Evolutionary conservation across 1,139 yeast species (phyloP).

Genomic region (Pichia sp.): DNA sequence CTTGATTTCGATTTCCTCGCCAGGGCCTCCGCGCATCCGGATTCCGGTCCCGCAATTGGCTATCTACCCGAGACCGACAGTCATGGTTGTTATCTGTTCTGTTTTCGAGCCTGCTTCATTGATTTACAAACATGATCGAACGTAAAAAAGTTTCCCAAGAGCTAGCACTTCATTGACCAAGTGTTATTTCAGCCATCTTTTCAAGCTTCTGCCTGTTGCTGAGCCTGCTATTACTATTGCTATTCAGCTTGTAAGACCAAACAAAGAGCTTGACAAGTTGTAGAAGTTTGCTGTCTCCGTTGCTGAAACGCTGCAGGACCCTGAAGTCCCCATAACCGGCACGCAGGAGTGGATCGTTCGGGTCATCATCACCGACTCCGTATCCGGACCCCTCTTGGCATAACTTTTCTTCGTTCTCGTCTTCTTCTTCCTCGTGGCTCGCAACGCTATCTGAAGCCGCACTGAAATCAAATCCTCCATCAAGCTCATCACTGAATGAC

Average conservation of each 20-base stretch:
- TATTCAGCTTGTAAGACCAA: constrained; percentile 33
- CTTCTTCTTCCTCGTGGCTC: not conserved
- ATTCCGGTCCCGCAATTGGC: constrained; percentile 6
- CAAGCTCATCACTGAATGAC: not conserved
- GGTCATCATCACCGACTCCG: constrained; percentile 7
- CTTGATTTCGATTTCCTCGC: not conserved
- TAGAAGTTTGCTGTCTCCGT: constrained; percentile 43
- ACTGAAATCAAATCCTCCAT: not conserved
- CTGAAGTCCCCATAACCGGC: not conserved
- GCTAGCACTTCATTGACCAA: not conserved
- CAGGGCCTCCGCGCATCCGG: constrained; percentile 6
- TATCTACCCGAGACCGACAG: not conserved
- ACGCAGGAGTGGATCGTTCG: not conserved
- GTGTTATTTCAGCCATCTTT: constrained; percentile 1
- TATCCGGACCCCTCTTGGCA: not conserved
- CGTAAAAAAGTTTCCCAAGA: no score
- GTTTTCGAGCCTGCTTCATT: not conserved
- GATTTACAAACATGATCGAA: no score
- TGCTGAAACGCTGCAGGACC: not conserved
- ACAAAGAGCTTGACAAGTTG: constrained; percentile 57
- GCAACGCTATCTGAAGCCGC: not conserved
- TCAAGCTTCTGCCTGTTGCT: constrained; percentile 2
- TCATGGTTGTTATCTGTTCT: not conserved
- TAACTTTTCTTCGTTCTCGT: not conserved
- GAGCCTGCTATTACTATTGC: not conserved